Conservation (phyloP, 768 basidiomycete genomes). For the Lactifluus subvellereus region DNA sequence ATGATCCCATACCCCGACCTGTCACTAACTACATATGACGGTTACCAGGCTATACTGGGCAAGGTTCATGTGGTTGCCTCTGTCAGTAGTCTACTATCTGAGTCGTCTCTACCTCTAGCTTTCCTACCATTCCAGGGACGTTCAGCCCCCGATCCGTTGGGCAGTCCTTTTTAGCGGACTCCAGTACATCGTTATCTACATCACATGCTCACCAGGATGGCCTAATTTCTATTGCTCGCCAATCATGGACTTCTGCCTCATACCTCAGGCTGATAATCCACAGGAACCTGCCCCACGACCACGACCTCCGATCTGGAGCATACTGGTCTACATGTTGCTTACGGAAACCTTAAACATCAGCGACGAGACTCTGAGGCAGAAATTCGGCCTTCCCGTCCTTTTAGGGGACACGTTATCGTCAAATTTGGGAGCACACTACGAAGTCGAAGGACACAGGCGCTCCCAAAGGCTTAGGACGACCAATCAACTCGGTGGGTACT, state of each 20-base stretch:
- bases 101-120: too few species aligned
- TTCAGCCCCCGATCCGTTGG: background rate
- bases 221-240: background rate
- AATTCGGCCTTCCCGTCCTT: too few species aligned
- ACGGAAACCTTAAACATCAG: too few species aligned
- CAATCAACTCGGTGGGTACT: too few species aligned
- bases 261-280: background rate
- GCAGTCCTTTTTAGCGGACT: background rate
- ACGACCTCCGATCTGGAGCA: background rate
- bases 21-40: background rate
- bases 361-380: too few species aligned
- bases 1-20: background rate
- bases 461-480: too few species aligned
- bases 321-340: too few species aligned
- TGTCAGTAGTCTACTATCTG: background rate
- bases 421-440: too few species aligned
- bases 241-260: too few species aligned
- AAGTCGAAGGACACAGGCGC: background rate
- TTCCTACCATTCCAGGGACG: background rate
- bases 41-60: background rate
- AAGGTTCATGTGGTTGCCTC: background rate
- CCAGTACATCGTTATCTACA: background rate
- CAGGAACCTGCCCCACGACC: background rate
- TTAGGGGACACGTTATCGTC: background rate
- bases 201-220: background rate